Base-by-base conservation (phyloP, 306 rosid genomes). In the Corylus americana region DNA sequence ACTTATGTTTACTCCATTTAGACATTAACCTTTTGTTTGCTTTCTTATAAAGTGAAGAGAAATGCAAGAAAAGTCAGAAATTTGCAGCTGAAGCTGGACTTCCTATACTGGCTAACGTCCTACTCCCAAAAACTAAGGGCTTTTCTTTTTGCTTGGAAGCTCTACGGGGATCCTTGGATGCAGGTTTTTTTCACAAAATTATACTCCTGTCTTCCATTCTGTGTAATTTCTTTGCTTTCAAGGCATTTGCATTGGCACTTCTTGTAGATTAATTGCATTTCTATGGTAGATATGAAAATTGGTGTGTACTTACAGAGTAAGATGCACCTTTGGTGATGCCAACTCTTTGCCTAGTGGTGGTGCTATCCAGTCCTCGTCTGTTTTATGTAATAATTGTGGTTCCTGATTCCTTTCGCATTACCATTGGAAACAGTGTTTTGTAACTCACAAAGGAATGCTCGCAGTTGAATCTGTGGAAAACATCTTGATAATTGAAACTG, bases 91-190 rank as follows among this genome's bases (percentile, higher is more conserved):
- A 91, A 85, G 74, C 45, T 57, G 97, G 95, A 73, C 92, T 89
- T 69, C 97, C 98, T 0, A 91, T 91, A 75, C 79, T 96, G 86
- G 80, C 79, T 7, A 88, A 93, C 75, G 97, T 96, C 68, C 80
- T 96, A 16, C 96, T 91, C 74, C 99, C 99, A 3, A 93, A 91
- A 86, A 89, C 99, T 20, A 96, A 82, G 81, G 99, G 99, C 2
- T 96, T 96, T 83, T 86, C 84, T 86, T 90, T 92, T 84, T 91
- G 98, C 88, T 80, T 96, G 87, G 91, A 88, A 88, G 78, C 81
- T 79, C 87, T 96, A 16, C 84, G 89, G 74, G 87, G 71, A 82
- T 90, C 98, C 44, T 74, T 96, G 82, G 93, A 96, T 83, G 97
- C 94, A 91, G 98, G 99, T 96, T 85, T n/a, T 10, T 10, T 82